These are phyloP conservation scores for Themeda triandra DNA, from an alignment of 176 grass and related monocot genomes.

Conservation along the genomic window DNA sequence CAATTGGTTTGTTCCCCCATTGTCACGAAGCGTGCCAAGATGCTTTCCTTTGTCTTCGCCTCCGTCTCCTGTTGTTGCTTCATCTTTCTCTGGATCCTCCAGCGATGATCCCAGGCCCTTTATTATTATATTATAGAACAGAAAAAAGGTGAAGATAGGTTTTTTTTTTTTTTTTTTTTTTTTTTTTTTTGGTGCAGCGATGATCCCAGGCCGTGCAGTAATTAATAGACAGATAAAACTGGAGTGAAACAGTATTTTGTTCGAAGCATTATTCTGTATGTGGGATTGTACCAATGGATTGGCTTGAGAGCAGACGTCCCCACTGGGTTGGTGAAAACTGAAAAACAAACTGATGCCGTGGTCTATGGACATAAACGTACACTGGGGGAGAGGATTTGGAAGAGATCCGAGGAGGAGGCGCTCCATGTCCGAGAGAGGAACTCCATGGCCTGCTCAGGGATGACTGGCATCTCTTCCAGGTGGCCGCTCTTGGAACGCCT, in stretches of 20 bases:
- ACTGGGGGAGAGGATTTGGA: slow-evolving; percentile 77
- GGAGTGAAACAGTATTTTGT: not conserved
- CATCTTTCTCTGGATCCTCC: not conserved
- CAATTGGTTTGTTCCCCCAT: slow-evolving; percentile 12
- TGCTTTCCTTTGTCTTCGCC: not conserved
- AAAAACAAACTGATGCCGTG: not conserved
- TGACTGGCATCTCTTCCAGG: slow-evolving; percentile 48
- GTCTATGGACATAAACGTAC: slow-evolving; percentile 56
- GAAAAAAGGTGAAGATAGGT: not conserved
- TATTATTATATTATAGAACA: not conserved
- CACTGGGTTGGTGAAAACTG: slow-evolving; percentile 4
- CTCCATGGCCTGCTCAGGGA: slow-evolving; percentile 70
- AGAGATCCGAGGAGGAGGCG: slow-evolving; percentile 85
- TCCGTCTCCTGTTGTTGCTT: not conserved
- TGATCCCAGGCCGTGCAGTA: too few species aligned
- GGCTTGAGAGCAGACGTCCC: not conserved
- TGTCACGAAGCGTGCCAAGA: not conserved
- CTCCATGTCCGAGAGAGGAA: slow-evolving; percentile 95
- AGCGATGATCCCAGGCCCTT: slow-evolving; percentile 39
- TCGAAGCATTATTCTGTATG: not conserved
- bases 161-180: too few species aligned
- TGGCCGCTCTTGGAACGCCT: slow-evolving; percentile 33
- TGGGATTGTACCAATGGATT: not conserved
- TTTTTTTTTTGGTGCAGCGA: too few species aligned
- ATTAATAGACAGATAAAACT: too few species aligned